These are phyloP conservation scores for Hyaloperonospora arabidopsidis DNA, from an alignment of 352 stramenopile genomes.

Conservation along the genomic window DNA sequence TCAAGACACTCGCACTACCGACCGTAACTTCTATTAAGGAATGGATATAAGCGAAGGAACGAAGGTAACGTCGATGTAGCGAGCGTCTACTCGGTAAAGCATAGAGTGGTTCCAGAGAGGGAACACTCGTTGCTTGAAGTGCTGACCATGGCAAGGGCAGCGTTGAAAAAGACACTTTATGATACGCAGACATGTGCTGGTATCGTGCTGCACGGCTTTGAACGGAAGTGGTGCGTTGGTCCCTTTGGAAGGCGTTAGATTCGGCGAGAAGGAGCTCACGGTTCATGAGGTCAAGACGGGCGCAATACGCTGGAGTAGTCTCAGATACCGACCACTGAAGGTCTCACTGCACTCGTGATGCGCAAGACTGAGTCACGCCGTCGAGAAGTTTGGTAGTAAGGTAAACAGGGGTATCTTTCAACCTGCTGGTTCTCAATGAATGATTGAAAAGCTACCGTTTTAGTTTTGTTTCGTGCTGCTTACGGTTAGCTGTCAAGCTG, in stretches of 20 bases:
- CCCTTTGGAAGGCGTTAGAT: no score
- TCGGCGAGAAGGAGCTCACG: background rate
- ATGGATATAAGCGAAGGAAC: constrained; percentile 5
- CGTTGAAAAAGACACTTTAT: background rate
- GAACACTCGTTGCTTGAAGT: constrained; percentile 1
- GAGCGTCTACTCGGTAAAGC: background rate
- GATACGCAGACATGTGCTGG: background rate
- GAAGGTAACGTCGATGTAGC: constrained; percentile 1
- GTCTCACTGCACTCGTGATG: background rate
- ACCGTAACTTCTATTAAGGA: constrained; percentile 65
- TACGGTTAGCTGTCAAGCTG: no score
- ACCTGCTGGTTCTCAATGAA: no score
- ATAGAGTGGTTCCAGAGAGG: background rate
- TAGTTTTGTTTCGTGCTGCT: no score
- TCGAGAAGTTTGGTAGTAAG: constrained; percentile 1
- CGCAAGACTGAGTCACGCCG: constrained; percentile 3
- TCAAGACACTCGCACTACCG: constrained; percentile 46
- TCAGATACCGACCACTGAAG: constrained; percentile 1
- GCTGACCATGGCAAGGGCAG: background rate
- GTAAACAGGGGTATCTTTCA: background rate
- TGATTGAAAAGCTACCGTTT: no score
- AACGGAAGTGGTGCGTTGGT: no score
- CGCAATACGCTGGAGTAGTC: background rate
- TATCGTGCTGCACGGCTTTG: no score
- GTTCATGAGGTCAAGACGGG: background rate